phyloP scores from a whole-genome alignment of 495 filamentous ascomycete species.

The Hypoxylon crocopeplum region DNA sequence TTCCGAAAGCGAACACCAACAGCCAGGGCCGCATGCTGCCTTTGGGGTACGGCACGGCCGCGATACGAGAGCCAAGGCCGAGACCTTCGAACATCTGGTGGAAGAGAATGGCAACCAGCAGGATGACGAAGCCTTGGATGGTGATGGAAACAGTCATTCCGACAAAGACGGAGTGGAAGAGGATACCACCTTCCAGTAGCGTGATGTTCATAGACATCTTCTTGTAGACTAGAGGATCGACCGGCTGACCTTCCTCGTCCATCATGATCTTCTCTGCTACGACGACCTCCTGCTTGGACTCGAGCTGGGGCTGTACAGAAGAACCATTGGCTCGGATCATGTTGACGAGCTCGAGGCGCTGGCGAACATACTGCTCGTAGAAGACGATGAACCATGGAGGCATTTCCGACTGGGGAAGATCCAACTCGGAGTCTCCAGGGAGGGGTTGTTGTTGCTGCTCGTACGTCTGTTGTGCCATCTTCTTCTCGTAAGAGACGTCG shows the following conservation, averaged over 20 bases:
- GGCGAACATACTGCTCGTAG: constrained; percentile 61
- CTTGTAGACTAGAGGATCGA: constrained; percentile 54
- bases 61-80: constrained; percentile 69
- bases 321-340: constrained; percentile 45
- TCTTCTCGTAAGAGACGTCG: constrained; percentile 49
- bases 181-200: constrained; percentile 61
- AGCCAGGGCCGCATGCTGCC: constrained; percentile 64
- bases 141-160: constrained; percentile 73
- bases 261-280: constrained; percentile 40
- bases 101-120: constrained; percentile 73
- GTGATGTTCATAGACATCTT: constrained; percentile 61
- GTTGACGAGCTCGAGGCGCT: constrained; percentile 57
- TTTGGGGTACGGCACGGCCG: constrained; percentile 57
- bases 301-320: constrained; percentile 1
- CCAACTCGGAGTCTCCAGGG: constrained; percentile 39
- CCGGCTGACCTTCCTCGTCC: constrained; percentile 50
- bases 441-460: constrained; percentile 34
- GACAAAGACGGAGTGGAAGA: constrained; percentile 70
- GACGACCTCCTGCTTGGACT: constrained; percentile 25
- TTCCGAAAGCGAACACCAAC: constrained; percentile 67
- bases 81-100: constrained; percentile 77
- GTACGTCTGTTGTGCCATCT: constrained; percentile 47
- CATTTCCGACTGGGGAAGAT: constrained; percentile 53
- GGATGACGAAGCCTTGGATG: constrained; percentile 67
- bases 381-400: constrained; percentile 62